Conservation (phyloP, 495 filamentous ascomycete species). For the Bathelium albidoporum region DNA sequence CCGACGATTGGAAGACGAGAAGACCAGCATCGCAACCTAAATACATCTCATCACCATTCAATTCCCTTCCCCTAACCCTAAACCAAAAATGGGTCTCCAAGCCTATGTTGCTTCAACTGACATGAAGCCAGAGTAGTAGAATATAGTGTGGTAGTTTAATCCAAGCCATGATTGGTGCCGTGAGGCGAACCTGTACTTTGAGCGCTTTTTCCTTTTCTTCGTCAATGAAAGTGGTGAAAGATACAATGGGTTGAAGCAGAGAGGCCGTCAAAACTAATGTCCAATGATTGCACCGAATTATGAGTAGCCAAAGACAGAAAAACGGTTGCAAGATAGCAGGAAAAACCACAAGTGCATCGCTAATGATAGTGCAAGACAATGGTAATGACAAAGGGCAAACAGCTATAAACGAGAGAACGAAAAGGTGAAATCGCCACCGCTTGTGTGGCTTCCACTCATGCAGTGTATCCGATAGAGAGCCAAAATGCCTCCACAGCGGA, state of each 20-base stretch:
- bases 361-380: background rate
- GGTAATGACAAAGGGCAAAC: background rate
- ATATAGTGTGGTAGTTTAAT: background rate
- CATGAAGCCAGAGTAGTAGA: background rate
- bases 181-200: conserved; percentile 1
- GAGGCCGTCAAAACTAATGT: background rate
- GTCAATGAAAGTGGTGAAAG: background rate
- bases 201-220: background rate
- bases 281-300: conserved; percentile 2
- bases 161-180: background rate
- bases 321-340: background rate
- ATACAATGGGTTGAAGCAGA: background rate
- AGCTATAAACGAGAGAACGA: background rate
- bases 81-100: background rate
- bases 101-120: background rate
- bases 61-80: too few relatives aligned
- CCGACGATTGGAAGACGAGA: background rate
- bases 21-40: background rate
- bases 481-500: background rate
- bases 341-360: background rate
- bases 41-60: background rate
- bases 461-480: background rate
- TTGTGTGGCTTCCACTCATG: background rate
- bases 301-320: background rate
- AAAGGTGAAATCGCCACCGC: background rate